Evolutionary conservation across 2,329 filamentous ascomycete genomes (phyloP), one percentile per base, ranked within the genome.

Genomic region (Trichophyton mentagrophytes): DNA sequence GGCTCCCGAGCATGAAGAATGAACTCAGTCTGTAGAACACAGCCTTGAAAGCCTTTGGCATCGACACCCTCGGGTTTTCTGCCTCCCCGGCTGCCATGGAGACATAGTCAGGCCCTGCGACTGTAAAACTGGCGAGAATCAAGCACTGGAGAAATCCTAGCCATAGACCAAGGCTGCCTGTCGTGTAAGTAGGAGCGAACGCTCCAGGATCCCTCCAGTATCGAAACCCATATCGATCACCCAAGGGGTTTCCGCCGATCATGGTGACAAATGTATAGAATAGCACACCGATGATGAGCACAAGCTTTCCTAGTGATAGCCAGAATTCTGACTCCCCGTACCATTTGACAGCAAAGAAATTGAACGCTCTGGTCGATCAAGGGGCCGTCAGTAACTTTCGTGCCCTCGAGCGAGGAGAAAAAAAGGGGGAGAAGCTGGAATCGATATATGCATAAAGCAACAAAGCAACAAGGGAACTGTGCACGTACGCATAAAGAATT

Each of bases 231-330:
- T 88, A 88, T 0, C 82, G 77, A 65, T 91, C 86, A 42, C 82
- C 77, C 0, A 84, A 70, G 0, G 90, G 90, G 66, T 92, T 93
- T 2, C 87, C 90, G 6, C 89, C 90, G 0, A 93, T 75, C 85
- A 93, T 92, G 65, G 85, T 83, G 65, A 95, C 80, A 68, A 95
- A 89, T 1, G 89, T 92, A 74, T 89, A 91, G 64, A 84, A 67
- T 65, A 91, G 80, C 58, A 92, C 78, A 0, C 83, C 86, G 40
- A 90, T 73, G 62, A 88, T 88, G 58, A 90, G 78, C 1, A 90
- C 66, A 2, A 90, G 81, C 70, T 90, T 90, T 60, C 85, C 85
- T 1, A 88, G 70, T 1, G 88, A 85, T 20, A 85, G 82, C 75
- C 82, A 82, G 68, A 95, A 93, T 69, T 93, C 89, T 0, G 85